A percentile compares a stretch with the other conserved stretches of the same genome.
Evolutionary conservation across 208 protist genomes (phyloP).

Genomic region (Leptomonas pyrrhocoris): DNA sequence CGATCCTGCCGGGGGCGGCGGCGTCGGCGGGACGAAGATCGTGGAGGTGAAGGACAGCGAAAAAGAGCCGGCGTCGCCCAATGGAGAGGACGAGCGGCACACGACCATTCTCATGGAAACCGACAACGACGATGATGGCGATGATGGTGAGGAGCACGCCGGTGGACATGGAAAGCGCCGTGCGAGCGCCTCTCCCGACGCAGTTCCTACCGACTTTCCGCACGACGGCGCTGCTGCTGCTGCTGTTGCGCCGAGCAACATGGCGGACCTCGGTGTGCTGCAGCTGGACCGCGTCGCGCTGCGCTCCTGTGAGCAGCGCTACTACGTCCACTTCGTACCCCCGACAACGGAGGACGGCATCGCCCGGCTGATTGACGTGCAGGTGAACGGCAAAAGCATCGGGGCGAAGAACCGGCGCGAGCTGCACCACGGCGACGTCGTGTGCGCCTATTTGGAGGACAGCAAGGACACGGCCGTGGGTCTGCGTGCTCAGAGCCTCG

Average conservation of each 20-base stretch:
- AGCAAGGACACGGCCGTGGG: conserved; percentile 12
- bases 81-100: background rate
- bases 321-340: conserved; percentile 57
- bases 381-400: conserved; percentile 65
- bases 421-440: conserved; percentile 70
- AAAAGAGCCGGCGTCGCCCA: background rate
- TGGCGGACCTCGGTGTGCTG: conserved; percentile 38
- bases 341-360: conserved; percentile 27
- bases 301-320: conserved; percentile 59
- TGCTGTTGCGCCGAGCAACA: no score
- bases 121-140: background rate
- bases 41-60: background rate
- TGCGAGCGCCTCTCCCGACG: background rate
- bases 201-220: background rate
- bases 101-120: conserved; percentile 2
- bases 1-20: background rate
- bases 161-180: background rate
- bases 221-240: no score
- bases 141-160: background rate
- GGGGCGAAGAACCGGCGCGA: conserved; percentile 41
- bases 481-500: conserved; percentile 41
- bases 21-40: no score
- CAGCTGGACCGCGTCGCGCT: conserved; percentile 64
- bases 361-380: conserved; percentile 43
- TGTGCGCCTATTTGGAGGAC: conserved; percentile 61